phyloP scores from a whole-genome alignment of 2,329 filamentous ascomycete species.

The Nothophaeocryptopus gaeumannii region DNA sequence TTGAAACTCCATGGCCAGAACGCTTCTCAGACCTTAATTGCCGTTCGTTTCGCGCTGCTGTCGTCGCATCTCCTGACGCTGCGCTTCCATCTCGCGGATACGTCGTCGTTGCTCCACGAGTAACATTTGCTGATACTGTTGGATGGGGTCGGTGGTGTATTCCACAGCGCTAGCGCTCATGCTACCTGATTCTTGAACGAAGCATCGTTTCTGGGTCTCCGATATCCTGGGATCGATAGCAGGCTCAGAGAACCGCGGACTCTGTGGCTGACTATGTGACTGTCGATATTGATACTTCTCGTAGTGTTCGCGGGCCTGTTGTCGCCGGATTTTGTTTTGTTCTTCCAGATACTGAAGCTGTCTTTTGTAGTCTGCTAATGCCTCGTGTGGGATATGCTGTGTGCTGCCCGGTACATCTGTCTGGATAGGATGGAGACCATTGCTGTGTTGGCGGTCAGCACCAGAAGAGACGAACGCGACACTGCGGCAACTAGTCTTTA shows the following conservation, averaged over 20 bases:
- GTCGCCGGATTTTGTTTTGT: conserved; percentile 4
- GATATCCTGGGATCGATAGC: neutral
- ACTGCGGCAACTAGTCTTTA: no score
- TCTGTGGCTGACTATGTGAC: neutral
- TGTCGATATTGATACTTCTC: neutral
- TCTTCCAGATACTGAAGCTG: conserved; percentile 5
- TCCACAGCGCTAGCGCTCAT: neutral
- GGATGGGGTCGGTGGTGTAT: conserved; percentile 7
- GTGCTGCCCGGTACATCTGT: neutral
- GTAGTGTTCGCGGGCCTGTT: neutral
- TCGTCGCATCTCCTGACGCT: neutral
- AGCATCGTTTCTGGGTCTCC: neutral
- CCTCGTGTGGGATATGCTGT: neutral
- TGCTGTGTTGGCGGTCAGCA: neutral
- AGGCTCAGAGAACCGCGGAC: neutral
- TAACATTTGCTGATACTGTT: conserved; percentile 18
- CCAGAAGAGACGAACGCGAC: no score
- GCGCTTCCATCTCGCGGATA: conserved; percentile 9
- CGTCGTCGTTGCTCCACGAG: conserved; percentile 15
- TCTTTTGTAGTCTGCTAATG: conserved; percentile 4
- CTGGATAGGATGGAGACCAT: neutral
- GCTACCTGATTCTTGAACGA: no score
- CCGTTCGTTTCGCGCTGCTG: neutral
- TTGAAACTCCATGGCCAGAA: no score
- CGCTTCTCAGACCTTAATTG: neutral